Evolutionary conservation across 2,329 filamentous ascomycete species (phyloP).

Genomic region (Aspergillus neoniger): DNA sequence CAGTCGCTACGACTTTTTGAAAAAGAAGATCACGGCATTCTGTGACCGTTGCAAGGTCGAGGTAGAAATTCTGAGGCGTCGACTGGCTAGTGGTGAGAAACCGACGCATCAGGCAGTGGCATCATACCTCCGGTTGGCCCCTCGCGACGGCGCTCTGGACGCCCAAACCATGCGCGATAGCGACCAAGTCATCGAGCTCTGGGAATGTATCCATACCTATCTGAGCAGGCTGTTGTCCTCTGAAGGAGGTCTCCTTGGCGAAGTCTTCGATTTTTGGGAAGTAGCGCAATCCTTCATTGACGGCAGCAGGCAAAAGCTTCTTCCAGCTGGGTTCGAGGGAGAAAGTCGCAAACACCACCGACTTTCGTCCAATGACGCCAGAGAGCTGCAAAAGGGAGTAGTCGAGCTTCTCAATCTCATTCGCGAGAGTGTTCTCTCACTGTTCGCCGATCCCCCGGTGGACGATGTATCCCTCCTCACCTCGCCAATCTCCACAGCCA

Average conservation of each 20-base stretch:
- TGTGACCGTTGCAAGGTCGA: slow-evolving; percentile 88
- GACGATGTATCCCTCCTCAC: slow-evolving; percentile 88
- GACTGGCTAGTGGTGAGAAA: slow-evolving; percentile 72
- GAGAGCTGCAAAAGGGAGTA: slow-evolving; percentile 73
- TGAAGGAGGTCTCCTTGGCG: slow-evolving; percentile 77
- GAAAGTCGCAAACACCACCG: slow-evolving; percentile 80
- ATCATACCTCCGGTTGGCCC: slow-evolving; percentile 72
- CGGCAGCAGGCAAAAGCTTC: slow-evolving; percentile 74
- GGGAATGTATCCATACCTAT: slow-evolving; percentile 82
- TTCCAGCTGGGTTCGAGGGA: slow-evolving; percentile 79
- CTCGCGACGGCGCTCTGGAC: slow-evolving; percentile 65
- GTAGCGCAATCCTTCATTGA: slow-evolving; percentile 87
- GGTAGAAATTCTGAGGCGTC: slow-evolving; percentile 84
- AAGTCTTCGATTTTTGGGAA: slow-evolving; percentile 92
- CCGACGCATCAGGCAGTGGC: slow-evolving; percentile 70
- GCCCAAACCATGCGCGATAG: slow-evolving; percentile 70
- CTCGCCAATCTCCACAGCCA: slow-evolving; percentile 70
- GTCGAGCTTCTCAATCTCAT: slow-evolving; percentile 82
- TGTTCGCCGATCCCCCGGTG: slow-evolving; percentile 85
- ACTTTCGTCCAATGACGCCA: slow-evolving; percentile 69
- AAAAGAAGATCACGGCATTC: slow-evolving; percentile 75
- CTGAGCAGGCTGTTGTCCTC: slow-evolving; percentile 72
- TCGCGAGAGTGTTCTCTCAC: slow-evolving; percentile 73
- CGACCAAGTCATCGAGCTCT: slow-evolving; percentile 79
- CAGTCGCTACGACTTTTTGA: slow-evolving; percentile 85